A percentile compares a stretch with the other conserved stretches of the same genome.
Conservation (phyloP, 805 yeast genomes). For the Kodamaea jinghongensis region DNA sequence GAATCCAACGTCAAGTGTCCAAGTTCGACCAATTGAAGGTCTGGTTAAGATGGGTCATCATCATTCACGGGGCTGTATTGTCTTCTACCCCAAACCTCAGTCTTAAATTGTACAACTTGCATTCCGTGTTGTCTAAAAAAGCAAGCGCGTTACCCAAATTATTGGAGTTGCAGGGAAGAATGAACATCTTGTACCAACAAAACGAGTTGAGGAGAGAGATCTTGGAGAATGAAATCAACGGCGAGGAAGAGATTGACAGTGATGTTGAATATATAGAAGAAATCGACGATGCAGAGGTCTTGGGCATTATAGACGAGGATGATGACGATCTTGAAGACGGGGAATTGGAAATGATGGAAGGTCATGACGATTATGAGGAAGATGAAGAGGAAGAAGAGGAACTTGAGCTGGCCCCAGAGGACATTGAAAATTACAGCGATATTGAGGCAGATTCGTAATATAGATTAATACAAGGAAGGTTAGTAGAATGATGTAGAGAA, state of each 20-base stretch:
- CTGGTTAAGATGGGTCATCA: slow-evolving; percentile 57
- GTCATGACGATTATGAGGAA: slow-evolving; percentile 18
- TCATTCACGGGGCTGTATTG: slow-evolving; percentile 53
- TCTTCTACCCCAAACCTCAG: slow-evolving; percentile 45
- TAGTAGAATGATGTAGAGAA: no score
- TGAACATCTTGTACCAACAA: slow-evolving; percentile 46
- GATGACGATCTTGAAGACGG: slow-evolving; percentile 18
- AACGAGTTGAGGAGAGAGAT: slow-evolving; percentile 42
- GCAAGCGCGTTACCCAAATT: slow-evolving; percentile 49
- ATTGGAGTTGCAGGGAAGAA: slow-evolving; percentile 49
- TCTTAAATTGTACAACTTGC: slow-evolving; percentile 42
- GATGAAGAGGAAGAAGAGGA: slow-evolving; percentile 23
- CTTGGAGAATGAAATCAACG: slow-evolving; percentile 23
- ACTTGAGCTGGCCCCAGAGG: slow-evolving; percentile 15
- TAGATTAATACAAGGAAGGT: slow-evolving; percentile 3
- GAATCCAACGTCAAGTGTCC: slow-evolving; percentile 48
- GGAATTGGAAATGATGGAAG: slow-evolving; percentile 14
- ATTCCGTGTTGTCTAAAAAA: slow-evolving; percentile 46
- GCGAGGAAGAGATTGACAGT: slow-evolving; percentile 36
- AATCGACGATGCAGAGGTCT: slow-evolving; percentile 47
- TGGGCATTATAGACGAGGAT: slow-evolving; percentile 17
- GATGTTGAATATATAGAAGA: slow-evolving; percentile 75
- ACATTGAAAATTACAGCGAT: slow-evolving; percentile 21
- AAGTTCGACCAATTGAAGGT: slow-evolving; percentile 49
- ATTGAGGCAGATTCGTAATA: slow-evolving; percentile 14